A percentile compares a stretch with the other conserved stretches of the same genome.
phyloP scores from a whole-genome alignment of 306 rosid genomes.

The Parietaria judaica region DNA sequence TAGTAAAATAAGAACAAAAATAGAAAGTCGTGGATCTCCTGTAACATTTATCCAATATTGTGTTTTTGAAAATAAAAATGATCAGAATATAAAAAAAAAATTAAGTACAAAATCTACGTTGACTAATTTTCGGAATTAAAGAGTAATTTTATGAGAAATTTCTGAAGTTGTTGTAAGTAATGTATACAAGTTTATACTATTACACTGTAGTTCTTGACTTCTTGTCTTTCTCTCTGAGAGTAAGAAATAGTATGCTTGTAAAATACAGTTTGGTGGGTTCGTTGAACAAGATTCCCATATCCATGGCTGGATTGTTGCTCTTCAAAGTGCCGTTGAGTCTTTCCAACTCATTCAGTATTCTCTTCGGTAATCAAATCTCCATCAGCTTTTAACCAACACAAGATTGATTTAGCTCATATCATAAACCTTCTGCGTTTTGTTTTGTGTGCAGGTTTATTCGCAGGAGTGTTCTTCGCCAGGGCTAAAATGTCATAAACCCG shows the following conservation, averaged over 20 bases:
- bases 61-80: too few relatives aligned
- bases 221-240: neutral
- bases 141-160: too few relatives aligned
- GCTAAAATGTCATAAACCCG: conserved; percentile 52
- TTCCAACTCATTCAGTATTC: conserved; percentile 62
- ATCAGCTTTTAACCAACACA: neutral
- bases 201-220: neutral
- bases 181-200: too few relatives aligned
- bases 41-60: too few relatives aligned
- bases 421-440: neutral
- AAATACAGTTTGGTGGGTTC: conserved; percentile 78
- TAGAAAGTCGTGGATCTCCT: too few relatives aligned
- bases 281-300: conserved; percentile 84
- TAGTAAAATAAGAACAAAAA: too few relatives aligned
- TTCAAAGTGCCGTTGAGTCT: conserved; percentile 70
- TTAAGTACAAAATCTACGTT: too few relatives aligned
- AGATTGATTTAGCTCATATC: too few relatives aligned
- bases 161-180: too few relatives aligned
- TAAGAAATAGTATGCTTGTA: conserved; percentile 14
- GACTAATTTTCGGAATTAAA: too few relatives aligned
- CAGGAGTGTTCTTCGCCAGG: conserved; percentile 73
- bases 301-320: conserved; percentile 62
- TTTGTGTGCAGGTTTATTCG: conserved; percentile 59
- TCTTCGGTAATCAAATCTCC: conserved; percentile 52
- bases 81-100: too few relatives aligned